Base-by-base conservation (phyloP, 192 early-diverging fungal genomes). In the Linnemannia hyalina region DNA sequence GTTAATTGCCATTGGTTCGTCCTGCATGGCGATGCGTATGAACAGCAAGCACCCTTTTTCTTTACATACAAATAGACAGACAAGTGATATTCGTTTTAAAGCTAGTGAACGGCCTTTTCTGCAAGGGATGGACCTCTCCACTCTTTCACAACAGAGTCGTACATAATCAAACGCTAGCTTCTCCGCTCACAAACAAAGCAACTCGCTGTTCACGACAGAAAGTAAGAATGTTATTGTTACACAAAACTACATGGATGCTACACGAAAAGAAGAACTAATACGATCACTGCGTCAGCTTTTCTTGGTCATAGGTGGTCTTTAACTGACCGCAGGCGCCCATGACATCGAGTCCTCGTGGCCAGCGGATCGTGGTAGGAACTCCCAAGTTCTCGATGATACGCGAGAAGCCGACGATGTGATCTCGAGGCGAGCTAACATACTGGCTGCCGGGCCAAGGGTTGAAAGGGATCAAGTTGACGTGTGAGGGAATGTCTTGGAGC, bases 391-490 rank as follows among this genome's bases (percentile, higher is more conserved):
- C 86, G 4, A 95, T 80, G 11, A 90, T 77, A 20, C 88, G 52
- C 52, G 92, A 91, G 73, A 95, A 95, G 13, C 86, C 84, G n/a
- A 89, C 80, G 57, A 95, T 90, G 22, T 92, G 92, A 15, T 89
- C 89, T 16, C 78, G 65, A 40, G 90, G 81, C 4, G 94, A 94
- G 26, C 92, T 90, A 15, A 83, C 80, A 79, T 96, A 98, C 11
- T 68, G 77, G 65, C 93, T 95, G 22, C 96, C 96, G 1, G 94
- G 93, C 97, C 97, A 98, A 29, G 95, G 93, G 77, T 98, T 97
- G 82, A 97, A 98, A 9, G 96, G 96, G 60, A 95, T 95, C 15
- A 95, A 76, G 77, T 95, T 95, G 11, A 98, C 94, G 86, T 97
- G 96, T 1, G 94, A 88, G 26, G 95, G 94, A 16, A 95, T 82